Evolutionary conservation across 345 rosid genomes (phyloP), one percentile per base, ranked within the genome.

Genomic region (Syzygium grande): DNA sequence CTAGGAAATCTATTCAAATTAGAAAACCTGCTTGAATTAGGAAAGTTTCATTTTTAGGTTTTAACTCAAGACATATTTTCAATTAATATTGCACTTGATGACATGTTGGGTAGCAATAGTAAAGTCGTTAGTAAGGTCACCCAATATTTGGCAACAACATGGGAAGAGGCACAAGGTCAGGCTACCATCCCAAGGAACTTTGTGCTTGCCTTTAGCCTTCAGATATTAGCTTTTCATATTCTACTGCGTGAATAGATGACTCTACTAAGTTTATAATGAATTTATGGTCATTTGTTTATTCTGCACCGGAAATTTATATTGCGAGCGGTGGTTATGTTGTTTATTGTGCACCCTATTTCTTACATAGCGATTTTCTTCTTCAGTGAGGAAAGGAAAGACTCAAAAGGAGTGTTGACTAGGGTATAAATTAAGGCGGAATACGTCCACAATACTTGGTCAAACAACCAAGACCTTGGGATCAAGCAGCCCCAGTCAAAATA

Each of bases 121-220:
- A 94, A 89, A 55, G 93, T 96, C 90, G 95, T 92, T 51, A 93
- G 93, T 85, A 94, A 95, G 91, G 96, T 96, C 51, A 90, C 89
- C 30, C 95, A 92, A 11, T 96, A 94, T 89, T 89, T 97, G 88
- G 90, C 92, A 38, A 90, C 95, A 54, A 90, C 91, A 25, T 94
- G 94, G 7, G 97, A 95, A 91, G 88, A 90, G 89, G 94, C 88
- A 7, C 96, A 91, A 84, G 98, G 98, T 43, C 84, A 93, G 77
- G 93, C 95, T 84, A 86, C 96, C 88, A 97, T 96, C 87, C 92
- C 96, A 30, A 92, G 98, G 98, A 94, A 88, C 12, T 58, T 51
- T 16, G 41, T 49, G 46, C 10, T 17, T 25, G 38, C 51, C 16
- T n/a, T 21, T 55, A 49, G 59, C 19, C 22, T 9, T 22, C n/a